These are phyloP conservation scores for Anthostomella pinea DNA, from an alignment of 2,329 filamentous ascomycete species.

Conservation along the genomic window DNA sequence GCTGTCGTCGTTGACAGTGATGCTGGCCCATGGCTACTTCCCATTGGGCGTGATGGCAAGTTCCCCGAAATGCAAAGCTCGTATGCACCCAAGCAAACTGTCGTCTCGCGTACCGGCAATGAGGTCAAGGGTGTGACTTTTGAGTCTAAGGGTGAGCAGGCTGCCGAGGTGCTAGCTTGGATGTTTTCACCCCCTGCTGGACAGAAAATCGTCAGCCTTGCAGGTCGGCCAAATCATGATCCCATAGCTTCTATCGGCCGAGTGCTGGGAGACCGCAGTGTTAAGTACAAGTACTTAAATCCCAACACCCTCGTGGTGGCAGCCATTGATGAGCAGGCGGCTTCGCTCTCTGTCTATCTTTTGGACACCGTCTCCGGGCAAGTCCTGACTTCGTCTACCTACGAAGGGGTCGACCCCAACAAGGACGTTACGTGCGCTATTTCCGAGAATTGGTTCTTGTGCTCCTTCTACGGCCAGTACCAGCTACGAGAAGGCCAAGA, in stretches of 20 bases:
- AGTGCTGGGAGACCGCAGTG: conserved; percentile 86
- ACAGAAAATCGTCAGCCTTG: conserved; percentile 67
- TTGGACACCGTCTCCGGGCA: conserved; percentile 84
- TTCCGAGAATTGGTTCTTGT: conserved; percentile 94
- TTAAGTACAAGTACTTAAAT: conserved; percentile 96
- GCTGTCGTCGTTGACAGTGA: conserved; percentile 53
- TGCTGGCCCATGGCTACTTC: conserved; percentile 51
- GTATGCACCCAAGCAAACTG: conserved; percentile 48
- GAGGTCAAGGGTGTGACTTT: conserved; percentile 56
- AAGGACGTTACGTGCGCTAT: conserved; percentile 75
- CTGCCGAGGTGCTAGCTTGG: conserved; percentile 60
- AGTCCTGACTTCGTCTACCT: conserved; percentile 67
- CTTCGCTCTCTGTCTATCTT: conserved; percentile 69
- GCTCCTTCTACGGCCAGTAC: conserved; percentile 70
- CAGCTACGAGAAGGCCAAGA: conserved; percentile 51
- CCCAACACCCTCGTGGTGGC: conserved; percentile 79
- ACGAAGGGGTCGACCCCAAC: conserved; percentile 69
- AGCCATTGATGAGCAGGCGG: conserved; percentile 56
- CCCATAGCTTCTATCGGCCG: conserved; percentile 93
- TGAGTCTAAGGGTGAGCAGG: conserved; percentile 38
- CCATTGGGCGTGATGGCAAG: conserved; percentile 50
- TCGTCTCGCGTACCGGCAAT: conserved; percentile 52
- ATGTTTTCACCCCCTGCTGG: conserved; percentile 64
- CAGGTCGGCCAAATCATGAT: conserved; percentile 70
- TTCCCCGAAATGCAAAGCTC: conserved; percentile 44